Evolutionary conservation across 176 grass and related monocot genomes (phyloP).

Genomic region (Saccharum spontaneum): DNA sequence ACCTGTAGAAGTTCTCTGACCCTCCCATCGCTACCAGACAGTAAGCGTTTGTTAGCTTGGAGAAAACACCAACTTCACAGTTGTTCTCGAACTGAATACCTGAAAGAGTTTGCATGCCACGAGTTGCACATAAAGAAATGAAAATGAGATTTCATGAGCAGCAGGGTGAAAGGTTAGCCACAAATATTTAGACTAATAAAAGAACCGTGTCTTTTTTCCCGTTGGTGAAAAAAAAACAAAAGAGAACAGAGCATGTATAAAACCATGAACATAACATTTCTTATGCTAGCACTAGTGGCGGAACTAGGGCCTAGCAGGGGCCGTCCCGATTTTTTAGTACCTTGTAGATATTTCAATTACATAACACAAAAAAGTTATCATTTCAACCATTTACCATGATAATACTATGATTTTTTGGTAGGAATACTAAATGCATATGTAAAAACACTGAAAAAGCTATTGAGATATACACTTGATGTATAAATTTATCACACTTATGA

Average conservation of each 20-base stretch:
- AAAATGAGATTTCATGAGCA: background rate
- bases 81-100: conserved; percentile 77
- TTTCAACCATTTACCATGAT: too few species aligned
- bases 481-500: too few species aligned
- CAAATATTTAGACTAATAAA: background rate
- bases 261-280: background rate
- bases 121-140: background rate
- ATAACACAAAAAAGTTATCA: too few species aligned
- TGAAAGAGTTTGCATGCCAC: conserved; percentile 24
- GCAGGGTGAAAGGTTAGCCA: background rate
- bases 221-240: background rate
- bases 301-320: too few species aligned
- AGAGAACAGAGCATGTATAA: background rate
- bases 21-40: conserved; percentile 94
- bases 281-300: too few species aligned
- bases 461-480: too few species aligned
- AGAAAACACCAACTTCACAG: conserved; percentile 92
- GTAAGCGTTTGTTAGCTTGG: conserved; percentile 90
- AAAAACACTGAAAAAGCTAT: too few species aligned
- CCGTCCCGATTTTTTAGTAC: too few species aligned
- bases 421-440: too few species aligned
- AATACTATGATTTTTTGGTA: too few species aligned
- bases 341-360: too few species aligned
- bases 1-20: conserved; percentile 96
- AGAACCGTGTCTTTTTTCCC: background rate